Evolutionary conservation across 148 eudicot species (phyloP), one percentile per base, ranked within the genome.

Genomic region (Persicaria tinctoria): DNA sequence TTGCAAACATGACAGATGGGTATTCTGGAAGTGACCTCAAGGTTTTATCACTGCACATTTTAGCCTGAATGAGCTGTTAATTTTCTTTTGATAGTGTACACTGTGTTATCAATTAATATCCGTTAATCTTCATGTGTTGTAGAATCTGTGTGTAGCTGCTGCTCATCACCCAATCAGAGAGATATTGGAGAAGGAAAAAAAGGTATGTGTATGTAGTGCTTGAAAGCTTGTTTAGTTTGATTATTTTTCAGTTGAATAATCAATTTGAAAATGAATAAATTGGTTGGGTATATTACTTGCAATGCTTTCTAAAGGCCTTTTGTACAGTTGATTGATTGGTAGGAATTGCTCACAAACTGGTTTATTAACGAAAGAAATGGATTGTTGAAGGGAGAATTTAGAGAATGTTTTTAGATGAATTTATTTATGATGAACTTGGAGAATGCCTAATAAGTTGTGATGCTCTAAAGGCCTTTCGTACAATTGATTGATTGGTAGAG

Each of bases 111-210:
- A 27, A 72, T 74, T 68, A 23, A 71, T 56, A 11, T 41, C 2
- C 51, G 12, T 27, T 53, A 45, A 44, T 45, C 46, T 46, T 72
- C 70, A 70, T 79, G 47, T 80, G 14, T 79, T 86, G 76, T 90
- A 95, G 98, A 95, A 92, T 86, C 79, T 92, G 5, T 92, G 97
- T 78, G 96, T 92, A 73, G 87, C 93, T 77, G 99, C 99, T 79
- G 99, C 99, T 18, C 97, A 95, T 80, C 85, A 92, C 57, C 97
- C 99, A n/a, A 92, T 95, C 48, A 90, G 99, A 76, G 97, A 95
- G 81, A 85, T 95, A 63, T 62, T 95, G 77, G 97, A 92, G 68
- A 92, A 82, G 73, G 98, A 95, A 78, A 95, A 95, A 77, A 85
- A 89, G 99, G 99, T 92, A 73, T 23, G 78, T 55, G 60, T 74